phyloP scores from a whole-genome alignment of 768 basidiomycete genomes.

The Trametes gibbosa region DNA sequence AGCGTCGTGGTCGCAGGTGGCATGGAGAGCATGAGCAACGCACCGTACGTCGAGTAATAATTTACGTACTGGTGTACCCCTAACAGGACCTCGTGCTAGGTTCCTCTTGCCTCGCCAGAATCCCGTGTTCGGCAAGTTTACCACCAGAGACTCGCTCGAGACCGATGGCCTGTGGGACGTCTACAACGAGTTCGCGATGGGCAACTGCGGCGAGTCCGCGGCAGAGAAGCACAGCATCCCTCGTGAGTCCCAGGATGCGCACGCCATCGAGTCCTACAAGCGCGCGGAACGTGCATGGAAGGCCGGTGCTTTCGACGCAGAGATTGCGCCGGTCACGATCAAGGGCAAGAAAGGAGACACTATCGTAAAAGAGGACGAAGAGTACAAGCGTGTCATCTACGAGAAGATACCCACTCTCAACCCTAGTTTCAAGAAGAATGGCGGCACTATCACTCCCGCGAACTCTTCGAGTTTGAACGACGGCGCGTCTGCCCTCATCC shows the following conservation, averaged over 20 bases:
- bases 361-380: conserved; percentile 91
- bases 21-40: conserved; percentile 99
- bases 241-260: conserved; percentile 85
- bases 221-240: conserved; percentile 81
- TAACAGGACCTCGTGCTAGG: conserved; percentile 35
- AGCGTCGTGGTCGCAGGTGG: conserved; percentile 91
- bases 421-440: conserved; percentile 85
- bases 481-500: conserved; percentile 91
- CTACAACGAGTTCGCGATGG: conserved; percentile 98
- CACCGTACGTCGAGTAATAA: conserved; percentile 66
- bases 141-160: conserved; percentile 83
- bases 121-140: conserved; percentile 86
- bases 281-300: conserved; percentile 92
- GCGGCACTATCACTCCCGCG: conserved; percentile 91
- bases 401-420: conserved; percentile 89
- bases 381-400: conserved; percentile 94
- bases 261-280: conserved; percentile 93
- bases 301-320: conserved; percentile 76
- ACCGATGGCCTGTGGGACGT: conserved; percentile 95
- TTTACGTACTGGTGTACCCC: conserved; percentile 10
- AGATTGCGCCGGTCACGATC: conserved; percentile 88
- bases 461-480: conserved; percentile 96
- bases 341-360: conserved; percentile 94
- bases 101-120: conserved; percentile 82
- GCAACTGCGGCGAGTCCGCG: conserved; percentile 89